Evolutionary conservation across 768 basidiomycete genomes (phyloP).

Genomic region (Sarcodon sp.): DNA sequence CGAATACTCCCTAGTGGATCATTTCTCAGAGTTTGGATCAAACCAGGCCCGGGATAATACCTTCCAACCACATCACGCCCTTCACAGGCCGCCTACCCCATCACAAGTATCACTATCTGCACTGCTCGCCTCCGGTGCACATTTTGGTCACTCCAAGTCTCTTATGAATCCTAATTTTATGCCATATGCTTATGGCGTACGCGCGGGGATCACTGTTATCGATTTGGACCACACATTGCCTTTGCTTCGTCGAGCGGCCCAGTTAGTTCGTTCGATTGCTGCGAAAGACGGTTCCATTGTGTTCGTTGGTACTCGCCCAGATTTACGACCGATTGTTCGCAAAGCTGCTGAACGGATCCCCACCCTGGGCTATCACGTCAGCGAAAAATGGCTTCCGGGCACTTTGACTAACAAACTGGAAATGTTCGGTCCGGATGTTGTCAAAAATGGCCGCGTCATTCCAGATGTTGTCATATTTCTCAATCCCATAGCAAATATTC

Average conservation of each 20-base stretch:
- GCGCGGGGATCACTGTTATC: slow-evolving; percentile 84
- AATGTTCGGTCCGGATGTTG: slow-evolving; percentile 50
- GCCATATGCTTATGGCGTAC: slow-evolving; percentile 87
- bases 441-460: slow-evolving; percentile 38
- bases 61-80: slow-evolving; percentile 60
- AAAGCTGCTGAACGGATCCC: slow-evolving; percentile 75
- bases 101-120: slow-evolving; percentile 73
- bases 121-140: slow-evolving; percentile 85
- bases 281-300: slow-evolving; percentile 74
- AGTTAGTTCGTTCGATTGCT: slow-evolving; percentile 73
- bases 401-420: slow-evolving; percentile 79
- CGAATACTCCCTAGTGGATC: slow-evolving; percentile 32
- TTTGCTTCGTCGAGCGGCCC: slow-evolving; percentile 81
- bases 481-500: slow-evolving; percentile 76
- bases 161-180: slow-evolving; percentile 84
- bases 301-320: slow-evolving; percentile 82
- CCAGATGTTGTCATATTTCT: slow-evolving; percentile 90
- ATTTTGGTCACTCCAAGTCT: slow-evolving; percentile 78
- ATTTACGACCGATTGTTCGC: slow-evolving; percentile 60
- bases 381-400: slow-evolving; percentile 90
- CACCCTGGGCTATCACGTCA: slow-evolving; percentile 71
- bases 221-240: slow-evolving; percentile 92
- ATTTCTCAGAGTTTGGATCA: slow-evolving; percentile 66
- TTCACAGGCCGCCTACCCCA: slow-evolving; percentile 47
- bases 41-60: slow-evolving; percentile 52